Percentiles rank a stretch among this genome's conserved stretches.
Evolutionary conservation across 768 basidiomycete species (phyloP).

Genomic region (Psilocybe cyanescens): DNA sequence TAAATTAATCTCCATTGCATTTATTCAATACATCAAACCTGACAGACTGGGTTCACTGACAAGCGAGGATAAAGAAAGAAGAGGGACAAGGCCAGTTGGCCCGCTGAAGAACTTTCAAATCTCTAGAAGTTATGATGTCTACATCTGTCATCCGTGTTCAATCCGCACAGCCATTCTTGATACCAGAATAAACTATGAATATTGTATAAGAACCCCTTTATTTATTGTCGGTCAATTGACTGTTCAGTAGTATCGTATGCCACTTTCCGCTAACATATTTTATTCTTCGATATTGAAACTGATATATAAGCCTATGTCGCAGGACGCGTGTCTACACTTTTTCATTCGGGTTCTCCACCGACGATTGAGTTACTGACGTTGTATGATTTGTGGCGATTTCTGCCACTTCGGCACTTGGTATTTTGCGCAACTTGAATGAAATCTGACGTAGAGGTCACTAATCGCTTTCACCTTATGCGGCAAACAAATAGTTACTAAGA

Average conservation of each 20-base stretch:
- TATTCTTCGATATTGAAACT: no score
- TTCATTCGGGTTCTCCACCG: conserved; percentile 21
- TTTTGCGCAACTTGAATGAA: conserved; percentile 41
- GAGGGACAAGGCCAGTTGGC: neutral
- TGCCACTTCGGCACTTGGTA: conserved; percentile 33
- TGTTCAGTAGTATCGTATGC: no score
- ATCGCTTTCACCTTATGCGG: conserved; percentile 1
- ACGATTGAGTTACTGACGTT: conserved; percentile 22
- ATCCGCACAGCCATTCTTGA: no score
- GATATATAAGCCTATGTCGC: no score
- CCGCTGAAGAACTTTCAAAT: neutral
- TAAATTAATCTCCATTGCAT: neutral
- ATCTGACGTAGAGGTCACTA: conserved; percentile 31
- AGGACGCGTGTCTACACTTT: conserved; percentile 15
- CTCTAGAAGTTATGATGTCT: neutral
- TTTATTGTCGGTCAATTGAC: no score
- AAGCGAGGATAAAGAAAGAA: no score
- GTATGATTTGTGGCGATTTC: conserved; percentile 17
- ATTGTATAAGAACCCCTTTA: no score
- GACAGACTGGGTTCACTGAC: no score
- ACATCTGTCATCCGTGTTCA: no score
- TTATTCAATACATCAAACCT: neutral
- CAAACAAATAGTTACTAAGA: conserved; percentile 47
- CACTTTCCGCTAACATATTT: no score
- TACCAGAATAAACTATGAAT: no score